Conservation (phyloP, 1,139 yeast species). For the Wickerhamomyces sp. region DNA sequence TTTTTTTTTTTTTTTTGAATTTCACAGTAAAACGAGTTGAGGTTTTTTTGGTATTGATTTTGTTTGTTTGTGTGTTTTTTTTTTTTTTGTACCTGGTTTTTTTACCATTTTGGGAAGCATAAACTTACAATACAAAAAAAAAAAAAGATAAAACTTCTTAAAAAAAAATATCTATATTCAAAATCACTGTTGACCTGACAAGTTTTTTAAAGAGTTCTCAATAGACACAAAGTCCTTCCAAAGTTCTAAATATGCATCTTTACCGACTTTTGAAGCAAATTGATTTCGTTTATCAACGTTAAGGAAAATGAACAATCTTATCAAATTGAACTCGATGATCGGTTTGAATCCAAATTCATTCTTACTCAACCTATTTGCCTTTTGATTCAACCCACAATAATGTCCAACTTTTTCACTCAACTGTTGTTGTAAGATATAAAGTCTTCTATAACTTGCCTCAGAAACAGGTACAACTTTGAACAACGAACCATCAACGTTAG, state of each 20-base stretch:
- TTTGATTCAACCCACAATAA: conserved; percentile 77
- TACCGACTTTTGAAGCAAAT: conserved; percentile 52
- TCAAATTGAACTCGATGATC: conserved; percentile 54
- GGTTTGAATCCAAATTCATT: conserved; percentile 38
- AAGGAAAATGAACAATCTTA: conserved; percentile 47
- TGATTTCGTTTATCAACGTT: conserved; percentile 52
- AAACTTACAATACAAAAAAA: too few relatives aligned
- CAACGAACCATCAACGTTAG: conserved; percentile 75
- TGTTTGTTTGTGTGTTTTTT: neutral
- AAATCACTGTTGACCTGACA: too few relatives aligned
- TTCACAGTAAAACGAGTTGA: neutral
- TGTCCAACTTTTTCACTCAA: conserved; percentile 60
- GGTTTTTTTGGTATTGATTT: neutral
- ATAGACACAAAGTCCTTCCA: conserved; percentile 65
- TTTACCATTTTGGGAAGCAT: too few relatives aligned
- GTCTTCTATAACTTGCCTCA: conserved; percentile 72
- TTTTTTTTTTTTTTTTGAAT: neutral
- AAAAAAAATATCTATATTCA: too few relatives aligned
- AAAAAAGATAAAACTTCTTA: too few relatives aligned
- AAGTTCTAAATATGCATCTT: conserved; percentile 50
- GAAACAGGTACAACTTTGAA: conserved; percentile 69
- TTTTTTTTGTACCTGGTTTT: too few relatives aligned
- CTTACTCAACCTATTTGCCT: conserved; percentile 59
- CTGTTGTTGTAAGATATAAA: conserved; percentile 86
- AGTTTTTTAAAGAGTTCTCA: conserved; percentile 30